phyloP scores from a whole-genome alignment of 2,329 filamentous ascomycete species.

The Aspergillus ruber region DNA sequence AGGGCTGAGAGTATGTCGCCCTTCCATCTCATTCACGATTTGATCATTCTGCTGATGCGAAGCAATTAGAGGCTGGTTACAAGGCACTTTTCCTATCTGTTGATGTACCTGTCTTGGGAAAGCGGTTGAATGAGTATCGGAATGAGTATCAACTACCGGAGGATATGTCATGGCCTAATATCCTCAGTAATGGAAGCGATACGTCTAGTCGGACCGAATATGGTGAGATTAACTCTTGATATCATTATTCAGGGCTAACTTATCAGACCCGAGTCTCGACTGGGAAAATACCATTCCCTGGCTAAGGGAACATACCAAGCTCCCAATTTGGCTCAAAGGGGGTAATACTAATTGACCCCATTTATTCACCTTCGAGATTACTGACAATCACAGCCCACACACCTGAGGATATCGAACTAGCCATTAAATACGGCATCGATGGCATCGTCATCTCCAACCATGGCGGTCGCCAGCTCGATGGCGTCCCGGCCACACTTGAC shows the following conservation, averaged over 20 bases:
- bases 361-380: background rate
- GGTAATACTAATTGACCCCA: constrained; percentile 15
- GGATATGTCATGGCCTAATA: constrained; percentile 40
- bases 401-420: constrained; percentile 30
- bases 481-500: constrained; percentile 33
- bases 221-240: constrained; percentile 11
- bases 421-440: constrained; percentile 28
- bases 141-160: constrained; percentile 47
- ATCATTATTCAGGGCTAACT: constrained; percentile 1
- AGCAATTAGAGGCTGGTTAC: constrained; percentile 39
- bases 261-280: constrained; percentile 34
- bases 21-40: background rate
- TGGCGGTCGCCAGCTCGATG: constrained; percentile 34
- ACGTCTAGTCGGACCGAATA: constrained; percentile 21
- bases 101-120: constrained; percentile 49
- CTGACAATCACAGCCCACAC: constrained; percentile 16
- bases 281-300: constrained; percentile 48
- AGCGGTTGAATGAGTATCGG: constrained; percentile 48
- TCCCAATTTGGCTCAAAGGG: constrained; percentile 36
- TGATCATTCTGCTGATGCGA: background rate
- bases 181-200: constrained; percentile 24
- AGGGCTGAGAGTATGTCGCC: constrained; percentile 36
- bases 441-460: constrained; percentile 36
- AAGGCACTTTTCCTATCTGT: constrained; percentile 51
- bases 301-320: constrained; percentile 42